phyloP scores from a whole-genome alignment of 2,329 filamentous ascomycete species.

The Chaetomium sp. region DNA sequence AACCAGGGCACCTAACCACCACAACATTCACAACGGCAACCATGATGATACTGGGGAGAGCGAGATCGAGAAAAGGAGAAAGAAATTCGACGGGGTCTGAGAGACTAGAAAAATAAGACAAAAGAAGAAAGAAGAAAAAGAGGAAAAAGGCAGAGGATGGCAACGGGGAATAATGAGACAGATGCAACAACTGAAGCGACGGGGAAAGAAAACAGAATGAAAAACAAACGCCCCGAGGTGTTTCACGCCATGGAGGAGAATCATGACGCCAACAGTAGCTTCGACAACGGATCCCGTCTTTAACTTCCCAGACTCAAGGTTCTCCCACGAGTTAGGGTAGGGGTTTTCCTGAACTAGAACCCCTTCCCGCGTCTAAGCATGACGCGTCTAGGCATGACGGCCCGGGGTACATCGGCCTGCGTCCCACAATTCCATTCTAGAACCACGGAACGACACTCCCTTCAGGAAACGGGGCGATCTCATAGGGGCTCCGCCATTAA shows the following conservation, averaged over 20 bases:
- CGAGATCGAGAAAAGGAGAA: neutral
- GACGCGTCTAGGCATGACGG: neutral
- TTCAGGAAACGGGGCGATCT: slow-evolving; percentile 20
- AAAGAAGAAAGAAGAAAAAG: neutral
- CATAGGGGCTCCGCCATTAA: slow-evolving; percentile 15
- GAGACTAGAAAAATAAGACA: neutral
- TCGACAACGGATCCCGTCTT: neutral
- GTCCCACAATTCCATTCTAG: slow-evolving; percentile 30
- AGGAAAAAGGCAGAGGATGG: neutral
- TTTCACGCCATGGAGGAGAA: neutral
- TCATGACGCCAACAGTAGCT: neutral
- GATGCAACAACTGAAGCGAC: neutral
- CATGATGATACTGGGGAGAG: neutral
- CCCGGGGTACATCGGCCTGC: neutral
- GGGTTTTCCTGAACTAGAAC: neutral
- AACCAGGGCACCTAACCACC: neutral
- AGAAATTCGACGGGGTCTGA: neutral
- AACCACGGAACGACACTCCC: slow-evolving; percentile 30
- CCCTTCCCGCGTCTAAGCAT: neutral
- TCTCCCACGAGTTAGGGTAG: neutral
- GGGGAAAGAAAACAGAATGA: neutral
- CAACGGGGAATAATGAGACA: neutral
- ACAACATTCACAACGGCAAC: neutral
- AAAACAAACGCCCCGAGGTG: neutral
- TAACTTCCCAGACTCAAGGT: neutral